Evolutionary conservation across 257 asterid genomes (phyloP), one percentile per base, ranked within the genome.

Genomic region (Primulina huaijiensis): DNA sequence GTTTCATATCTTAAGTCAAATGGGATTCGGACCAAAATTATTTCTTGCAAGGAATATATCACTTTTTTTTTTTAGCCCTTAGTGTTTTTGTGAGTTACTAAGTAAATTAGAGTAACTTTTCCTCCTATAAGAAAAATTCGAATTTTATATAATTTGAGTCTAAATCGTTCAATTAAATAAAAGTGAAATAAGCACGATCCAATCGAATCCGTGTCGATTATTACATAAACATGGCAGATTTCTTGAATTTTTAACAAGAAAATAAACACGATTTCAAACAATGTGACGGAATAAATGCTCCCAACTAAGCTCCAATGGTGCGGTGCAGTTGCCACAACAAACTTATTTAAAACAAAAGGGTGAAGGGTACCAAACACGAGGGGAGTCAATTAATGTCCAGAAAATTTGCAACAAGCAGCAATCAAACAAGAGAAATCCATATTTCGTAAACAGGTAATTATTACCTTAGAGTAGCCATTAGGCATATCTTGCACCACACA

Each of bases 401-500:
- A 73, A 57, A 62, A 68, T 31, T 30, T 60, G 79, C 63, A 71
- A 64, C 57, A 73, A 79, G 64, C n/a, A 68, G 20, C 52, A 67
- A 72, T 56, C 53, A 67, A 78, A 78, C 71, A 74, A 80, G 57
- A 56, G 33, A 68, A 74, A 71, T 5, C 25, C 10, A 23, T 4
- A 31, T 59, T 46, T 60, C 29, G 57, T 71, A 37, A 60, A 75
- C 38, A 67, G 20, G 69, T 70, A 46, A 64, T 53, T 68, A 81
- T 66, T 76, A 94, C 99, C 89, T 88, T 91, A 64, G 95, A 88
- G 72, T 91, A 94, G 69, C 97, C 97, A 78, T 94, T 94, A 27
- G 97, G 93, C 99, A 89, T 89, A 73, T 94, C 99, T 75, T 94
- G 95, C 25, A 91, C 97, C 9, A 91, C 82, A 66, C 96, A 91